Conservation (phyloP, 2,329 filamentous ascomycete species). For the Clathrospora elynae region DNA sequence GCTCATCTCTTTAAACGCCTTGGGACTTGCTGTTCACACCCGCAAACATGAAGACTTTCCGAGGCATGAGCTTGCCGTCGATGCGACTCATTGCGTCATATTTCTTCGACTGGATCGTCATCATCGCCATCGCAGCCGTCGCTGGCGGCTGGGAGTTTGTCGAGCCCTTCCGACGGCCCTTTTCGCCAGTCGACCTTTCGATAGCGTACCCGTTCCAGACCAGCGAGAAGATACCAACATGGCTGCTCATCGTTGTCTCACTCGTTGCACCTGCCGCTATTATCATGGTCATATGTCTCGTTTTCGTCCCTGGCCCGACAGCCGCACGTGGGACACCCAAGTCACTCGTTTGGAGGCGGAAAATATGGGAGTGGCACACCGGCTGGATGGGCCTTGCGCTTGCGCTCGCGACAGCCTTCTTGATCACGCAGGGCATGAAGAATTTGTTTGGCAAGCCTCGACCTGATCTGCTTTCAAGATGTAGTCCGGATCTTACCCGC, state of each 20-base stretch:
- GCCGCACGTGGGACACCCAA: slow-evolving; percentile 67
- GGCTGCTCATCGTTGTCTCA: slow-evolving; percentile 67
- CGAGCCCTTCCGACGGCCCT: slow-evolving; percentile 70
- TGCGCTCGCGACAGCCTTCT: slow-evolving; percentile 72
- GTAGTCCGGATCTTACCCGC: slow-evolving; percentile 72
- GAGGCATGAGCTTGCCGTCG: slow-evolving; percentile 46
- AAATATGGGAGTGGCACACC: slow-evolving; percentile 88
- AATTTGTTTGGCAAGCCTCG: slow-evolving; percentile 69
- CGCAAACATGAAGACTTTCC: slow-evolving; percentile 34
- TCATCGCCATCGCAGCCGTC: slow-evolving; percentile 63
- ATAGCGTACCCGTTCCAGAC: slow-evolving; percentile 78
- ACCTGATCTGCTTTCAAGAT: slow-evolving; percentile 70
- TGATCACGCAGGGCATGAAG: slow-evolving; percentile 87
- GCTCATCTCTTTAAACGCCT: not conserved
- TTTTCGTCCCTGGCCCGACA: slow-evolving; percentile 73
- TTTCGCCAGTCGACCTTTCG: slow-evolving; percentile 72
- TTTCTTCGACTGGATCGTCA: slow-evolving; percentile 73
- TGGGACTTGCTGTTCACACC: slow-evolving; percentile 6
- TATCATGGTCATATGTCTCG: slow-evolving; percentile 69
- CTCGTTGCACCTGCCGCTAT: slow-evolving; percentile 68
- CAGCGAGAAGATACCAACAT: slow-evolving; percentile 73
- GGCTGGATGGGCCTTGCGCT: slow-evolving; percentile 83
- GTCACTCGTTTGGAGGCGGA: slow-evolving; percentile 73
- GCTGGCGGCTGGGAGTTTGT: slow-evolving; percentile 64
- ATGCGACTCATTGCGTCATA: slow-evolving; percentile 68